Conservation (phyloP, 768 basidiomycete genomes). For the Psilocybe cubensis region DNA sequence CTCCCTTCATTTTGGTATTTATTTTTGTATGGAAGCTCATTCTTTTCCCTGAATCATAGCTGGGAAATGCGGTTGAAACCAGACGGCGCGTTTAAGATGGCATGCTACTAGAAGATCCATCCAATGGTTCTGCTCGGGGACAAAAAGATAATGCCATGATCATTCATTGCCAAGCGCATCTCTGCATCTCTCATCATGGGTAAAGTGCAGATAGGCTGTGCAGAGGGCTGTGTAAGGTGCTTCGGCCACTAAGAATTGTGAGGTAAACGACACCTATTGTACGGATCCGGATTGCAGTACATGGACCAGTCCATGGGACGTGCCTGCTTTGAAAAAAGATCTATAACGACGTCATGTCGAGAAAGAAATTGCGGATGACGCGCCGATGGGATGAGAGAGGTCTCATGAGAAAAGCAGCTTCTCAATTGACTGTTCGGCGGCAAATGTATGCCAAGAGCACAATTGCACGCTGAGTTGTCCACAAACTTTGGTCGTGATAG, state of each 20-base stretch:
- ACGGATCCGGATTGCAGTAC: not conserved
- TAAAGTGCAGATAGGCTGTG: not conserved
- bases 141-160: not conserved
- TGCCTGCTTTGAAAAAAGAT: not conserved
- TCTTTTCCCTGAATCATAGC: not conserved
- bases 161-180: not conserved
- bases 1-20: not conserved
- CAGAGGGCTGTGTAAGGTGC: not conserved
- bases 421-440: conserved; percentile 9
- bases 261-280: not conserved
- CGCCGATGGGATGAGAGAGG: not conserved
- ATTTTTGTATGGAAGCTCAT: not conserved
- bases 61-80: not conserved
- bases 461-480: not conserved
- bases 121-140: not conserved
- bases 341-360: conserved; percentile 10
- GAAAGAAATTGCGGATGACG: conserved; percentile 4
- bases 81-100: not conserved
- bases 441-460: conserved; percentile 15
- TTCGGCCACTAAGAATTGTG: not conserved
- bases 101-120: not conserved
- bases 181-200: not conserved
- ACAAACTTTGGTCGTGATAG: not conserved
- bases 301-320: conserved; percentile 15
- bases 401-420: not conserved